Evolutionary conservation across 1,284 basidiomycete genomes (phyloP), one percentile per base, ranked within the genome.

Genomic region (Irpex sp.): DNA sequence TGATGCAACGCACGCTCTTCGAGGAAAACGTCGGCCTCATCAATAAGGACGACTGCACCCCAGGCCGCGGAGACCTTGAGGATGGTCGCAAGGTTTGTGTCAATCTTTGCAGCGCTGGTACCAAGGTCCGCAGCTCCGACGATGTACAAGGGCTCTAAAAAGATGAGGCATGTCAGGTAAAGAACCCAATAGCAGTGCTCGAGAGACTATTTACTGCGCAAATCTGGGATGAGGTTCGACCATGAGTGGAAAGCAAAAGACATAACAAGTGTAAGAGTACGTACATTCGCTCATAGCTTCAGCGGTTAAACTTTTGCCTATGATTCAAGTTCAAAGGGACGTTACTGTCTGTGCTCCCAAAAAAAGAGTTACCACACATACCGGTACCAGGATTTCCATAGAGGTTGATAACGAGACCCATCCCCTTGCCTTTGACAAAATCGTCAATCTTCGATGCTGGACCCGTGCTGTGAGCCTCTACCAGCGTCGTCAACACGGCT

Each of bases 31-130:
- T 75, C 73, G 17, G 73, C 73, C 72, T 88, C 86, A 67, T 87
- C 86, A 65, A 88, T 86, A 51, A 88, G 76, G 0, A 87, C 82
- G 54, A 87, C 85, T 0, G 85, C 85, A 58, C 84, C 84, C 86
- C 86, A 88, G 5, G 81, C 77, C 9, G 84, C 85, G 0, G 85
- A 81, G 40, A 85, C 75, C 63, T 86, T 75, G 57, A 76, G 71
- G 58, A 75, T 72, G 8, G 62, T 62, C 1, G 68, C 67, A 36
- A 74, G 70, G 61, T 65, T 69, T 8, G 57, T 38, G 56, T 74
- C 72, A 40, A 75, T 62, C 0, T 74, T 70, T 2, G 76, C 70
- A 1, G 86, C 83, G 2, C 69, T 75, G 0, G 84, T 87, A 0
- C 85, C 85, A 2, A 88, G 77, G 67, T 87, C 85, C 1, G 84